Evolutionary conservation across 192 early-diverging fungal species (phyloP).

Genomic region (Rhizophagus sp.): DNA sequence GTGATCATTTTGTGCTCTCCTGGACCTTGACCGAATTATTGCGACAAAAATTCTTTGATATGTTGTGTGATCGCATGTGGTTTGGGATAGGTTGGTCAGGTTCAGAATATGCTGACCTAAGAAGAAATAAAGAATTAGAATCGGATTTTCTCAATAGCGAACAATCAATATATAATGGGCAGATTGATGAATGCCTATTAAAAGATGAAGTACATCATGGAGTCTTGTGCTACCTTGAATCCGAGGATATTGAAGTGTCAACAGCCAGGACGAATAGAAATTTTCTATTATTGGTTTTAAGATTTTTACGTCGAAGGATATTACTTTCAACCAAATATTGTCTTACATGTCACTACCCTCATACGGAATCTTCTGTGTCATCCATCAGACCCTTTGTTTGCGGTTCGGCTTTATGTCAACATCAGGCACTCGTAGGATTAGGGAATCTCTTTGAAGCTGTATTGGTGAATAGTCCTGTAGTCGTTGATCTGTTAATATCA

Average conservation of each 20-base stretch:
- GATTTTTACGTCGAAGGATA: constrained; percentile 44
- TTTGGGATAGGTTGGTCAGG: constrained; percentile 34
- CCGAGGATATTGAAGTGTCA: not conserved
- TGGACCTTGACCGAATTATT: constrained; percentile 44
- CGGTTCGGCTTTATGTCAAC: constrained; percentile 40
- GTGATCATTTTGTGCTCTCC: constrained; percentile 42
- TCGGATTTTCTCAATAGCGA: constrained; percentile 18
- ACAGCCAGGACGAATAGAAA: constrained; percentile 34
- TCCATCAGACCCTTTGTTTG: constrained; percentile 51
- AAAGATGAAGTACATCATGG: constrained; percentile 20
- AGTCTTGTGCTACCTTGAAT: constrained; percentile 32
- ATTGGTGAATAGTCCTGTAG: constrained; percentile 40
- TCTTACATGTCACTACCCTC: constrained; percentile 43
- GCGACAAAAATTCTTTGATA: constrained; percentile 34
- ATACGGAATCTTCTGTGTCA: constrained; percentile 32
- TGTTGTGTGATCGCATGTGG: constrained; percentile 41
- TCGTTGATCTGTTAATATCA: constrained; percentile 49
- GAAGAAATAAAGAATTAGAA: not conserved
- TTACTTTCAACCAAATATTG: constrained; percentile 40
- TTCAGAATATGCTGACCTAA: constrained; percentile 30
- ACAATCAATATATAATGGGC: not conserved
- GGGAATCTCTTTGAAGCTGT: constrained; percentile 48
- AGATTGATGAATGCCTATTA: constrained; percentile 23
- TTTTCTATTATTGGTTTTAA: constrained; percentile 40
- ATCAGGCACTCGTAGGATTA: constrained; percentile 46